Evolutionary conservation across 306 rosid genomes (phyloP), one percentile per base, ranked within the genome.

Genomic region (Fragaria iinumae): DNA sequence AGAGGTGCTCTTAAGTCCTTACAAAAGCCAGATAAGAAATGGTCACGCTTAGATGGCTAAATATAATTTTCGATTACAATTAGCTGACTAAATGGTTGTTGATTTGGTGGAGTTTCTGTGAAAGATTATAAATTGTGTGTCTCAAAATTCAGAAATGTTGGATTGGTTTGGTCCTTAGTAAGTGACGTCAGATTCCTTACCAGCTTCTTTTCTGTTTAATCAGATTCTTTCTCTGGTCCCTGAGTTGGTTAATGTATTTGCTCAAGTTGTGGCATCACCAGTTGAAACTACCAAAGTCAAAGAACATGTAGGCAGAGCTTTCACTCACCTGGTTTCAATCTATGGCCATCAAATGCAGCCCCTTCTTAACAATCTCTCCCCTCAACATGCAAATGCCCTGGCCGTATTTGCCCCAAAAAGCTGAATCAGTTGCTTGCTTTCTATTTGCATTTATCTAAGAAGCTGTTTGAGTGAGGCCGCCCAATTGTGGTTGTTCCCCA

Each of bases 341-440:
- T 96, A 91, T 66, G 99, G 99, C 59, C 92, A 88, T 56, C 99
- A 96, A 87, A 89, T 96, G 90, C 98, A 96, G 75, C 91, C 96
- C 76, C 89, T 96, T 73, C 86, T 96, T 83, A 88, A 92, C 83
- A 87, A 57, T 77, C 98, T 96, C 41, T 85, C 98, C 29, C 96
- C 93, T 38, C 87, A 88, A 39, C 96, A 87, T 67, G 98, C 98
- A 23, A 88, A 88, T 78, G 99, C 99, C 55, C 86, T 96, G 43
- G 96, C 98, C 76, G 87, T 96, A 55, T 91, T 91, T 87, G 85
- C 89, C 74, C 88, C 96, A 10, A 86, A 88, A 81, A 80, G 88
- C 87, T 96, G 86, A 87, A 73, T 60, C 43, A 55, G 78, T 62
- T 73, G 43, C 69, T 65, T 62, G 56, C 66, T 74, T 66, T 76